Conservation (phyloP, 2,329 filamentous ascomycete genomes). For the Colletotrichum higginsianum region DNA sequence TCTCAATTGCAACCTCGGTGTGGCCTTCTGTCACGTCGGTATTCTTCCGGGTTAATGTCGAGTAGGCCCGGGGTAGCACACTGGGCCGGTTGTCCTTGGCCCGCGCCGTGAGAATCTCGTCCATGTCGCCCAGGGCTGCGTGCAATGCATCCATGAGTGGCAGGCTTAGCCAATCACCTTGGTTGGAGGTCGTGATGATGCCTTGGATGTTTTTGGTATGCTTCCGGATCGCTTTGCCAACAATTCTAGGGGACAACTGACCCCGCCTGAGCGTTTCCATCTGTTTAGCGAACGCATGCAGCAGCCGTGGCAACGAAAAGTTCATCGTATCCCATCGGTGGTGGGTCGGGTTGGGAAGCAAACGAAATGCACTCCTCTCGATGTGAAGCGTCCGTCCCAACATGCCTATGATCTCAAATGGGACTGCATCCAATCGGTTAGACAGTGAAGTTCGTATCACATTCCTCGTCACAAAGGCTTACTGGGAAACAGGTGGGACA, state of each 20-base stretch:
- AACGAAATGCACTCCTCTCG: constrained; percentile 64
- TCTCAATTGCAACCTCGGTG: background rate
- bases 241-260: constrained; percentile 5
- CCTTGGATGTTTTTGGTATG: constrained; percentile 44
- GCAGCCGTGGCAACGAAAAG: constrained; percentile 59
- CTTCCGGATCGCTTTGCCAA: constrained; percentile 2
- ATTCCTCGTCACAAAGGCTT: constrained; percentile 41
- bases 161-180: constrained; percentile 50
- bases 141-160: constrained; percentile 57
- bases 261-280: constrained; percentile 42
- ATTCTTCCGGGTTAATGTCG: background rate
- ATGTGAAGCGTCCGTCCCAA: constrained; percentile 66
- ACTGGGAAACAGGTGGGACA: constrained; percentile 67
- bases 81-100: constrained; percentile 37
- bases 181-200: constrained; percentile 44
- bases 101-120: constrained; percentile 59
- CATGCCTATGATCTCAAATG: constrained; percentile 74
- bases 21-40: background rate
- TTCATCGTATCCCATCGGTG: constrained; percentile 68
- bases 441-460: background rate
- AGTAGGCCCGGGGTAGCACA: background rate
- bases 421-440: constrained; percentile 56
- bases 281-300: constrained; percentile 55
- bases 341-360: constrained; percentile 70
- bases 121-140: constrained; percentile 57